Evolutionary conservation across 2,329 filamentous ascomycete species (phyloP), one percentile per base, ranked within the genome.

Genomic region (Calonectria leucothoes): DNA sequence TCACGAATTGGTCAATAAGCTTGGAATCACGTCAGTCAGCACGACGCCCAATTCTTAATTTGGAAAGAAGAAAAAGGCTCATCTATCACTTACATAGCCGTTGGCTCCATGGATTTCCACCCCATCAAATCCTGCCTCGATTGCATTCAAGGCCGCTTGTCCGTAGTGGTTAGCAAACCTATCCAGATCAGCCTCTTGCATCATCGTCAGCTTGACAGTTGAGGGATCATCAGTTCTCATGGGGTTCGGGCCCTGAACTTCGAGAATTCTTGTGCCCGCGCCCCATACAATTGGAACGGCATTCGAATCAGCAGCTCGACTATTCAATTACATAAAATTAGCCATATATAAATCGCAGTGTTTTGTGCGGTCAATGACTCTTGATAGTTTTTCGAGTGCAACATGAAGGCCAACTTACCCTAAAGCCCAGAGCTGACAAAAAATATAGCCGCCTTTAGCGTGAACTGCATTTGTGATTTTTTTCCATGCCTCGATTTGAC

Each of bases 101-200:
- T 92, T 91, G 2, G 89, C 90, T 12, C 83, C 87, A 72, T 90
- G 87, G 7, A 88, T 81, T 75, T 96, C 94, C 66, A 96, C 90
- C 6, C 91, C 92, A 79, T 96, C 94, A 39, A 93, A 93, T 0
- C 94, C 94, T 6, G 90, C 91, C 0, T 88, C 86, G 0, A 94
- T 82, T 0, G 93, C 89, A 29, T 91, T 87, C 76, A 87, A 86
- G 0, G 88, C 85, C 0, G 89, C 88, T 1, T 86, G 87, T 2
- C 87, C 89, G 83, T 89, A 95, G 0, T 90, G 90, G 1, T 82
- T 82, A 79, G 94, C 93, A 71, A 93, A 87, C 4, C 87, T 83
- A 64, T 91, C 86, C 66, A 96, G 95, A 45, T 95, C 93, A 0
- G 88, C 83, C 27, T 89, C 85, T 0, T 89, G 92, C 89, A 96